These are phyloP conservation scores for Theobroma grandiflorum DNA, from an alignment of 441 rosid species.

Conservation along the genomic window DNA sequence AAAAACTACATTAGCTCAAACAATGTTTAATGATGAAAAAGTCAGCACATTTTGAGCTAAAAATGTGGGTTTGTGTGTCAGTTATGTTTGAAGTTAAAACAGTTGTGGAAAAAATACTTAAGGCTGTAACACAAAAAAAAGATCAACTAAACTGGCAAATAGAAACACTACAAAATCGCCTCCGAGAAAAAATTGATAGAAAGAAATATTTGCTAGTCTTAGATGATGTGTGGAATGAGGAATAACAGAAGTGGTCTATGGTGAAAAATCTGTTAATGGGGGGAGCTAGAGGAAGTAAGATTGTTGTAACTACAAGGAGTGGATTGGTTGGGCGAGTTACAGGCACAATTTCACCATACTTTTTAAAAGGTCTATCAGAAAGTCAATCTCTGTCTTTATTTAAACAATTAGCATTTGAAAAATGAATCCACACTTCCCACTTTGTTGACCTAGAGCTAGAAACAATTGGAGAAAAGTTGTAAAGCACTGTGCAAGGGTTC, in stretches of 20 bases:
- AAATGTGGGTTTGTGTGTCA: constrained; percentile 10
- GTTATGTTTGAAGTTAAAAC: background rate
- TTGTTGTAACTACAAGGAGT: background rate
- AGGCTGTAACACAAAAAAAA: background rate
- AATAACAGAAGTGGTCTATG: background rate
- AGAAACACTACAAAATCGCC: background rate
- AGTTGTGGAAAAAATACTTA: background rate
- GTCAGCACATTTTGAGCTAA: background rate
- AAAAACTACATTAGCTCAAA: background rate
- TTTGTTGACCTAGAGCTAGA: background rate
- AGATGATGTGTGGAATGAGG: constrained; percentile 16
- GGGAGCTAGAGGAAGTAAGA: background rate
- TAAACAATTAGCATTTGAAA: background rate
- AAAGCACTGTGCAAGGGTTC: background rate
- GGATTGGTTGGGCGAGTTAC: background rate
- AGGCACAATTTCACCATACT: background rate
- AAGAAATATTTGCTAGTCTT: background rate
- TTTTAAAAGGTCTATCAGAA: background rate
- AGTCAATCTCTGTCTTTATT: background rate
- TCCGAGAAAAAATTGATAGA: background rate
- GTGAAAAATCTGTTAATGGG: background rate
- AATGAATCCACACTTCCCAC: background rate
- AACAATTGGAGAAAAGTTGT: background rate
- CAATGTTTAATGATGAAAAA: background rate
- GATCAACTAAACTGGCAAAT: no score